Conservation (phyloP, 352 stramenopile genomes). For the Aphanomyces astaci region DNA sequence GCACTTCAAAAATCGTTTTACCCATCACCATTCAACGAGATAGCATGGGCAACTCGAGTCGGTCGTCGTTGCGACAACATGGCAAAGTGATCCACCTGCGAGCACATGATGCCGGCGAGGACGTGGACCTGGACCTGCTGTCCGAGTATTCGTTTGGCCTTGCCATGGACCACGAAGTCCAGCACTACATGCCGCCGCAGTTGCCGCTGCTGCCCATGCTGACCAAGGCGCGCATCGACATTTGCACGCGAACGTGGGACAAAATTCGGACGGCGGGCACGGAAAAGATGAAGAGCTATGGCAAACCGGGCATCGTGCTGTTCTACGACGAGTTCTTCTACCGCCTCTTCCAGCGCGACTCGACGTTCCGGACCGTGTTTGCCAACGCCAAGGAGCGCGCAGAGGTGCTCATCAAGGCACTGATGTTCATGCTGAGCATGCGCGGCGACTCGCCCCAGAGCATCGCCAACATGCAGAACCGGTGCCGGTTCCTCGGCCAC, state of each 20-base stretch:
- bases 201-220: constrained; percentile 5
- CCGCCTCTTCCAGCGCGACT: constrained; percentile 13
- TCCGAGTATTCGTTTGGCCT: background rate
- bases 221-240: constrained; percentile 2
- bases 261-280: background rate
- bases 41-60: background rate
- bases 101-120: background rate
- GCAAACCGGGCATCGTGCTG: constrained; percentile 17
- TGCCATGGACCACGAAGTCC: constrained; percentile 2
- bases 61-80: background rate
- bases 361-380: constrained; percentile 6
- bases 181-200: constrained; percentile 21
- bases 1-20: background rate
- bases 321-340: constrained; percentile 24
- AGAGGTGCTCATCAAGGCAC: constrained; percentile 16
- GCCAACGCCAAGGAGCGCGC: constrained; percentile 2
- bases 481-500: constrained; percentile 18
- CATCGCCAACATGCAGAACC: constrained; percentile 8
- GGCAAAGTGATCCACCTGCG: background rate
- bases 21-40: no score
- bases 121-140: constrained; percentile 1
- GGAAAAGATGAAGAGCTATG: constrained; percentile 20
- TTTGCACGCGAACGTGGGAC: constrained; percentile 7
- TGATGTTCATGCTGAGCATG: constrained; percentile 8
- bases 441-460: background rate